Conservation (phyloP, 73 alveolate genomes). For the Effrenium voratum region DNA sequence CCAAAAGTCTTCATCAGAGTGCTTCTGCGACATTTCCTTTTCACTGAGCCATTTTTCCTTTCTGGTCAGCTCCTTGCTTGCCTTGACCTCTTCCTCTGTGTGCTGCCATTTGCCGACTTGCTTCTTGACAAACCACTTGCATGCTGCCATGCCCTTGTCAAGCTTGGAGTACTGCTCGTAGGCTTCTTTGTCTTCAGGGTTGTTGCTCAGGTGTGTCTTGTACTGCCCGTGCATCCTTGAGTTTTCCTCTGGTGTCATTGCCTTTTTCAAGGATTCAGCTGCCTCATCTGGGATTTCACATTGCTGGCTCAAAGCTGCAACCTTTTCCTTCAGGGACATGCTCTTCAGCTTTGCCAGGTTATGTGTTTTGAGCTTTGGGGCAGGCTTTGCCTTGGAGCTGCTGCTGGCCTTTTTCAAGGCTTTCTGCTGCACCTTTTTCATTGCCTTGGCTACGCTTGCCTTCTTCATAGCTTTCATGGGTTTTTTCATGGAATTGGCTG, state of each 20-base stretch:
- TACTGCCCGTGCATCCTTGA: neutral
- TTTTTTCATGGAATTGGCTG: no score
- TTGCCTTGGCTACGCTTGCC: neutral
- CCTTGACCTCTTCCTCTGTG: neutral
- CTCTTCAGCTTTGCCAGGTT: neutral
- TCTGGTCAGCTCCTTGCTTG: neutral
- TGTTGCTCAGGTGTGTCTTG: neutral
- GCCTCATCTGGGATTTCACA: neutral
- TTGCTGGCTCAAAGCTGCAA: no score
- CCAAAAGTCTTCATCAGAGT: neutral
- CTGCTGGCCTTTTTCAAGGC: neutral
- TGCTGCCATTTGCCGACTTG: neutral
- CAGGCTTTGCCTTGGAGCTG: neutral
- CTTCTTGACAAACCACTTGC: neutral
- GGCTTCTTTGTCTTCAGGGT: neutral
- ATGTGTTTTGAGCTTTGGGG: no score
- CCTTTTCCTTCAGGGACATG: neutral
- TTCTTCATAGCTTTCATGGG: constrained; percentile 4
- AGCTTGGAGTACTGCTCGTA: neutral
- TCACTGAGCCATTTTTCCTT: neutral
- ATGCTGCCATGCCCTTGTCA: neutral
- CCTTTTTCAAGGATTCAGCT: neutral
- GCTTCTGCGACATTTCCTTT: neutral
- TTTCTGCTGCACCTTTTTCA: no score
- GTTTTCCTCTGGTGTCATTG: neutral